phyloP scores from a whole-genome alignment of 352 stramenopile genomes.

The Pythium folliculosum region DNA sequence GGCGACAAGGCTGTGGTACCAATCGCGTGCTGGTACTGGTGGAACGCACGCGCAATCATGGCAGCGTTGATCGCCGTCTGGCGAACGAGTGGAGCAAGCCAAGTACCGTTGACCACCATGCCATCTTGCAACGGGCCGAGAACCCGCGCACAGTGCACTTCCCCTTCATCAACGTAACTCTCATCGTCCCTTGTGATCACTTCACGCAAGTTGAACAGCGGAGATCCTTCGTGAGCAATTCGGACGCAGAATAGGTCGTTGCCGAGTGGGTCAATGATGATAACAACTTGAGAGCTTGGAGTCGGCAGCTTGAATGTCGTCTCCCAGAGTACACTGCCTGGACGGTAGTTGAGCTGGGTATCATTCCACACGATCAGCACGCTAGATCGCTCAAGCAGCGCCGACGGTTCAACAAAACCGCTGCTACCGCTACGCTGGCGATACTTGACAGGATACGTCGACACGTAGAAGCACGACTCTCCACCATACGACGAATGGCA shows the following conservation, averaged over 20 bases:
- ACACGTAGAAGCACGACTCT: conserved; percentile 83
- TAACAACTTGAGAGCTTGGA: conserved; percentile 72
- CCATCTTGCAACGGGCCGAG: conserved; percentile 81
- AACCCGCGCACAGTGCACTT: conserved; percentile 81
- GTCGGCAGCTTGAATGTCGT: conserved; percentile 72
- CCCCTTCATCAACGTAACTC: conserved; percentile 72
- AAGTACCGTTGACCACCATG: conserved; percentile 82
- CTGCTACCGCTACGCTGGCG: conserved; percentile 31
- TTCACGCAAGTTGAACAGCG: conserved; percentile 73
- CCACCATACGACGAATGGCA: conserved; percentile 81
- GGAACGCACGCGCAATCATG: conserved; percentile 66
- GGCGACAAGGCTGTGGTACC: conserved; percentile 55
- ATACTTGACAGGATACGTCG: conserved; percentile 60
- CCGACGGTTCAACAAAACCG: conserved; percentile 27
- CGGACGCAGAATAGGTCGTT: conserved; percentile 87
- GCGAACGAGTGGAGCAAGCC: conserved; percentile 78
- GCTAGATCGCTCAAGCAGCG: conserved; percentile 62
- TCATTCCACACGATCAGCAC: conserved; percentile 90
- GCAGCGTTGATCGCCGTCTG: conserved; percentile 84
- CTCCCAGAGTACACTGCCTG: conserved; percentile 79
- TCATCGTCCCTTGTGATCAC: conserved; percentile 76
- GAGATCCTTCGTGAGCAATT: conserved; percentile 77
- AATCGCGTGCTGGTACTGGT: conserved; percentile 77
- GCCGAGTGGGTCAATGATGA: conserved; percentile 83
- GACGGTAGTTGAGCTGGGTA: conserved; percentile 81